Evolutionary conservation across 805 yeast species (phyloP).

Genomic region (Zygotorulaspora sp.): DNA sequence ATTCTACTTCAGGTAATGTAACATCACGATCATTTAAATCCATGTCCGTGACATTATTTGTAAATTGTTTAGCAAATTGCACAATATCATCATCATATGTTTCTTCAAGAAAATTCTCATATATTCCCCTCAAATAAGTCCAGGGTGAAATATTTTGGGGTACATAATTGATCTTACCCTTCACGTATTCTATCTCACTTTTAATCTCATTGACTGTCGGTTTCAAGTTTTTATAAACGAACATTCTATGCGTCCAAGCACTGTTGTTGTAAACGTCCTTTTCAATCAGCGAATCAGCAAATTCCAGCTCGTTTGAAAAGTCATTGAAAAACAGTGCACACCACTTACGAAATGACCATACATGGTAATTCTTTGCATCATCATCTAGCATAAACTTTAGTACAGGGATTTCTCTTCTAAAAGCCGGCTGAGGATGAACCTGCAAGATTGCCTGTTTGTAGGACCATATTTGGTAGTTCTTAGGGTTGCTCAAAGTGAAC

Average conservation of each 20-base stretch:
- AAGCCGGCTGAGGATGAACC: conserved; percentile 27
- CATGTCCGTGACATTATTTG: conserved; percentile 28
- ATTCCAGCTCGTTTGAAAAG: conserved; percentile 48
- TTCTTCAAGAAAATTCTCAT: conserved; percentile 27
- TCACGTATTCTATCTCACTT: conserved; percentile 52
- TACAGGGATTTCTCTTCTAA: conserved; percentile 59
- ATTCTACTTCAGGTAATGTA: conserved; percentile 34
- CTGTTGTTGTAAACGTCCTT: conserved; percentile 82
- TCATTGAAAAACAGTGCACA: conserved; percentile 53
- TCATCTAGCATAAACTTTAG: conserved; percentile 63
- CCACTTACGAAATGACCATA: conserved; percentile 93
- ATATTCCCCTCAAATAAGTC: conserved; percentile 72
- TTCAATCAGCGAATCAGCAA: conserved; percentile 45
- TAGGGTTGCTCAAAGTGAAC: conserved; percentile 69
- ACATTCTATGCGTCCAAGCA: conserved; percentile 87
- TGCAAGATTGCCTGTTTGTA: conserved; percentile 68
- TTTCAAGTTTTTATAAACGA: conserved; percentile 38
- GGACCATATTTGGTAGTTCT: conserved; percentile 97
- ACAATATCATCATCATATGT: conserved; percentile 39
- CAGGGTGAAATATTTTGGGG: conserved; percentile 85
- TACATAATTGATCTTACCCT: conserved; percentile 46
- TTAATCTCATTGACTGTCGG: conserved; percentile 27
- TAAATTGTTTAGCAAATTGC: conserved; percentile 43
- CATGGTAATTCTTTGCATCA: conserved; percentile 91
- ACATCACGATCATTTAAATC: conserved; percentile 13